Evolutionary conservation across 192 early-diverging fungal species (phyloP), one percentile per base, ranked within the genome.

Genomic region (Bifiguratus adelaidae): DNA sequence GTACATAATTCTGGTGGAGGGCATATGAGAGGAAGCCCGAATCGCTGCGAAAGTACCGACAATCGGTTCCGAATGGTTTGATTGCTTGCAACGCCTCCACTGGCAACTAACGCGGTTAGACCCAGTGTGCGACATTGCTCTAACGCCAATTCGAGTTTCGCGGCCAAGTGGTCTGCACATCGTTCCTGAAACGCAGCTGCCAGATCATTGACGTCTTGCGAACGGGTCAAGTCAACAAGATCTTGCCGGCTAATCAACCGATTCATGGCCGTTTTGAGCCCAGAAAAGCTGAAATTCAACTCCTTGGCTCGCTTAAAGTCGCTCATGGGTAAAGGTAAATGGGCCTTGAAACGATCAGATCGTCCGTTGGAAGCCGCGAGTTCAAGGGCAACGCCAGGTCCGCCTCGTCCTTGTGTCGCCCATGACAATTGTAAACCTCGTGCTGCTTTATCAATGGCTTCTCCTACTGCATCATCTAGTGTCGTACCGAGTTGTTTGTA

Each of bases 21-120:
- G 40, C 77, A 84, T 24, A 80, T 68, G n/a, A 85, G 63, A 46
- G 55, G 65, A 13, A 85, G 32, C 28, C 56, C 11, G n/a, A 42
- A 21, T 12, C 11, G 1, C n/a, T 9, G 19, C 8, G 23, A 22
- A 9, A 29, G 44, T 18, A 11, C 56, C 40, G 0, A 59, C 50
- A 66, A 59, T 30, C 19, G 59, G 6, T 16, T 38, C 19, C 85
- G 70, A 41, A 88, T 62, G 0, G 62, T 58, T 11, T 62, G 55
- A 57, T 85, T 88, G 51, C 85, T 75, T n/a, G 82, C 85, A 4
- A 86, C 85, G 4, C 85, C 85, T 30, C 85, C 85, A 59, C 83
- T 86, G 19, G 67, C 80, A 7, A 88, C 82, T 26, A 88, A 47
- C 28, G 70, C 61, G 13, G 71, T 62, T 12, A 77, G 50, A n/a